Evolutionary conservation across 1,139 yeast species (phyloP).

Genomic region (Pichia norvegensis): DNA sequence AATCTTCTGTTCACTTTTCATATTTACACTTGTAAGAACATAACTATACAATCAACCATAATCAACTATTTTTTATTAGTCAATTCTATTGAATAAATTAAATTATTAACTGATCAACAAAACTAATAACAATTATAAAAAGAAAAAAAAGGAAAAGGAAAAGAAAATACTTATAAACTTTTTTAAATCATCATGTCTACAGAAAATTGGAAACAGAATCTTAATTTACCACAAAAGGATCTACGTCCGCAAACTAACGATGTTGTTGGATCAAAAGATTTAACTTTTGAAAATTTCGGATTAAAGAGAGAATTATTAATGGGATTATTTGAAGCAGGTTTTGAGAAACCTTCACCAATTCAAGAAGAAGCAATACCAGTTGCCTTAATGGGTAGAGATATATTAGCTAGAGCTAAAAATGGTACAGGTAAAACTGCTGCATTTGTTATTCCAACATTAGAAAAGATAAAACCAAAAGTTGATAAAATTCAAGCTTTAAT

Average conservation of each 20-base stretch:
- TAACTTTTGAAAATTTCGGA: constrained; percentile 84
- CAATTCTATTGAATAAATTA: too few species aligned
- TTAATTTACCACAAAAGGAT: constrained; percentile 77
- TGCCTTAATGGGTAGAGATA: constrained; percentile 92
- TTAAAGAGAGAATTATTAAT: constrained; percentile 87
- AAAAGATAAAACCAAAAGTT: constrained; percentile 70
- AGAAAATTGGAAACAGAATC: constrained; percentile 60
- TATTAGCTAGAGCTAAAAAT: constrained; percentile 95
- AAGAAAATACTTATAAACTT: too few species aligned
- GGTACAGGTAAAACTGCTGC: constrained; percentile 99
- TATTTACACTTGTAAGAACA: not conserved
- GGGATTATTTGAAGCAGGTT: constrained; percentile 99
- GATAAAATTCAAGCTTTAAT: constrained; percentile 78
- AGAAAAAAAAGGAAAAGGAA: too few species aligned
- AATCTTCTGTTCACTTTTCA: not conserved
- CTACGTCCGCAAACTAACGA: constrained; percentile 94
- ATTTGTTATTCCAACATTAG: constrained; percentile 76
- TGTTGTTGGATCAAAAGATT: constrained; percentile 86
- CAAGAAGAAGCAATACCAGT: constrained; percentile 97
- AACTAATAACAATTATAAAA: too few species aligned
- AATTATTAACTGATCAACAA: too few species aligned
- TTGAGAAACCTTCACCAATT: constrained; percentile 96
- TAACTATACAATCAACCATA: too few species aligned
- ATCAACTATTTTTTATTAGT: too few species aligned
- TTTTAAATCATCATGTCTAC: too few species aligned